Evolutionary conservation across 1,284 basidiomycete species (phyloP), one percentile per base, ranked within the genome.

Genomic region (Cryptococcus sp.): DNA sequence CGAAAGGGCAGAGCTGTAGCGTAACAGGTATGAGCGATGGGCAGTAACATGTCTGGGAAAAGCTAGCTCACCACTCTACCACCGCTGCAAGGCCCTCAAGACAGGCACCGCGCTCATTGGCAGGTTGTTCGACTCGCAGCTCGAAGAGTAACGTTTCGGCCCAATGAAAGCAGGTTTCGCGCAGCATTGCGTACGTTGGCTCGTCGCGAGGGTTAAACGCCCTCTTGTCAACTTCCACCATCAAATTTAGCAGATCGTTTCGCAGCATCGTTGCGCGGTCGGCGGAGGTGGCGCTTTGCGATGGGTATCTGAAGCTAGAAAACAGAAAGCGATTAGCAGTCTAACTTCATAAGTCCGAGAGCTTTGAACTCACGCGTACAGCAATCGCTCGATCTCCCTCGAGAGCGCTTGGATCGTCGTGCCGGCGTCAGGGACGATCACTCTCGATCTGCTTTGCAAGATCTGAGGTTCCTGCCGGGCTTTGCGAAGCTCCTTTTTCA

Each of bases 51-150:
- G 19, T 13, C 10, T 35, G 16, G 23, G n/a, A 45, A 42, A 6
- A 30, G 25, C 13, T 19, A 51, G 55, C 71, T 54, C 23, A 80
- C 80, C 78, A 79, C 61, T 83, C 81, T 7, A 81, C 62, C 1
- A 82, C 70, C 0, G 75, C 73, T 0, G 78, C 79, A 3, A 82
- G 71, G 5, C 78, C 80, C 59, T 83, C 82, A 4, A 83, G 66
- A 49, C 80, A 80, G 0, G 80, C 80, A 0, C 81, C 82, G 19
- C 82, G 72, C 60, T 82, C 80, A 53, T 77, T 73, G 0, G 80
- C 78, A 10, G 78, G 67, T 55, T 79, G 78, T 54, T 80, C 79
- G 22, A 76, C 66, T 50, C 70, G 63, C 46, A 80, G 65, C 61
- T 78, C 78, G 43, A 72, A 70, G 20, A 80, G 52, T 38, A 80